Conservation (phyloP, 306 rosid genomes). For the Citrullus mucosospermus region DNA sequence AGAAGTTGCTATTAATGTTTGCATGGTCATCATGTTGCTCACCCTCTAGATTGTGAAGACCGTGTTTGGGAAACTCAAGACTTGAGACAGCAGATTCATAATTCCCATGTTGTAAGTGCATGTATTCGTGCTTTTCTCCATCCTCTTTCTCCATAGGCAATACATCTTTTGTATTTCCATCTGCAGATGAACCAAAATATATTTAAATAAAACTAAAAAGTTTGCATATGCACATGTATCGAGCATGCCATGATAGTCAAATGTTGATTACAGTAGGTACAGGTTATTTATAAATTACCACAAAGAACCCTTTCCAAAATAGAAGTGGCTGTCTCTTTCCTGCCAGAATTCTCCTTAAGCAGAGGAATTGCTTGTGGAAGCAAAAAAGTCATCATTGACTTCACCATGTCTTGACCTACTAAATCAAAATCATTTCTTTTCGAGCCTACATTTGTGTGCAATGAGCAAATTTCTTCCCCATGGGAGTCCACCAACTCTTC, state of each 20-base stretch:
- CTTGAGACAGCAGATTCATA: conserved; percentile 13
- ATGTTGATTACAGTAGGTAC: background rate
- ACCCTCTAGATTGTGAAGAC: conserved; percentile 35
- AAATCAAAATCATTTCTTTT: conserved; percentile 37
- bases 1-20: conserved; percentile 12
- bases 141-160: conserved; percentile 16
- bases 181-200: conserved; percentile 5
- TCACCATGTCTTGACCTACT: conserved; percentile 50
- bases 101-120: conserved; percentile 16
- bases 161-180: conserved; percentile 19
- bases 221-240: background rate
- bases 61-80: conserved; percentile 19
- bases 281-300: background rate
- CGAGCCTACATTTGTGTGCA: conserved; percentile 23
- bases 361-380: conserved; percentile 90
- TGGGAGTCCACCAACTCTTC: conserved; percentile 23
- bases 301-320: conserved; percentile 19
- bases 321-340: conserved; percentile 21
- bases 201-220: background rate
- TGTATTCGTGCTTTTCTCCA: conserved; percentile 18
- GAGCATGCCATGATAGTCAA: background rate
- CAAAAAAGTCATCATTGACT: conserved; percentile 69
- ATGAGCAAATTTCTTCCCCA: conserved; percentile 21
- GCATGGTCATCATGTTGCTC: conserved; percentile 24
- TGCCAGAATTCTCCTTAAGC: conserved; percentile 32